Conservation (phyloP, 257 asterid genomes). For the Striga asiatica region DNA sequence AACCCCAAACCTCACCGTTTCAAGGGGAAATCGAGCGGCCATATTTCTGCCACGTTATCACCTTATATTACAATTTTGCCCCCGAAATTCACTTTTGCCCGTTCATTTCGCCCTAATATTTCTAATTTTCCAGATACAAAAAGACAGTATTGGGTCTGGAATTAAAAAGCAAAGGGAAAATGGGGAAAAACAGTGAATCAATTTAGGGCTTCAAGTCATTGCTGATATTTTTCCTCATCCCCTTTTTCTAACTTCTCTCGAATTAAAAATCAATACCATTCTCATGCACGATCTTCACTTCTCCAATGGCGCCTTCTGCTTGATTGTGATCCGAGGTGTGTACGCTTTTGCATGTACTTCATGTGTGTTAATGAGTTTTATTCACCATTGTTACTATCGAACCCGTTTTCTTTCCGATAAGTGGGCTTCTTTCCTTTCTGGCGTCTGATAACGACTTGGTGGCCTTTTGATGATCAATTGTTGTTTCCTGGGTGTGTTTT, state of each 20-base stretch:
- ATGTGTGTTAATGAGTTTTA: not conserved
- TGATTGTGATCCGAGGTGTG: conserved; percentile 28
- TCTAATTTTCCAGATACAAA: not conserved
- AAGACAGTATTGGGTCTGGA: not conserved
- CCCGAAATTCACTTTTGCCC: too few relatives aligned
- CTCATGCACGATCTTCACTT: conserved; percentile 24
- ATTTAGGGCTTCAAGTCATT: conserved; percentile 48
- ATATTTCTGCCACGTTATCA: too few relatives aligned
- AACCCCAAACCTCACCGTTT: too few relatives aligned
- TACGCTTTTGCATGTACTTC: conserved; percentile 9
- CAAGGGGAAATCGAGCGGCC: too few relatives aligned
- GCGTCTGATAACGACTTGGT: conserved; percentile 10
- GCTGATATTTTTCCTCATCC: conserved; percentile 4
- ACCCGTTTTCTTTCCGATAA: conserved; percentile 8
- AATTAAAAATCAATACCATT: conserved; percentile 16
- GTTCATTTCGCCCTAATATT: too few relatives aligned
- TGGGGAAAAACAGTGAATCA: conserved; percentile 15
- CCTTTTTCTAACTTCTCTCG: not conserved
- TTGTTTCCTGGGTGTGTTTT: conserved; percentile 11
- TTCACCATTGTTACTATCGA: not conserved
- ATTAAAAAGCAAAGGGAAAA: not conserved
- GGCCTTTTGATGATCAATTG: conserved; percentile 8
- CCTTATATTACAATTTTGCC: too few relatives aligned
- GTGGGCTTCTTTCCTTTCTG: not conserved
- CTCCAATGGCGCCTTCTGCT: conserved; percentile 16